Evolutionary conservation across 768 basidiomycete genomes (phyloP).

Genomic region (Agaricus sinodeliciosus): DNA sequence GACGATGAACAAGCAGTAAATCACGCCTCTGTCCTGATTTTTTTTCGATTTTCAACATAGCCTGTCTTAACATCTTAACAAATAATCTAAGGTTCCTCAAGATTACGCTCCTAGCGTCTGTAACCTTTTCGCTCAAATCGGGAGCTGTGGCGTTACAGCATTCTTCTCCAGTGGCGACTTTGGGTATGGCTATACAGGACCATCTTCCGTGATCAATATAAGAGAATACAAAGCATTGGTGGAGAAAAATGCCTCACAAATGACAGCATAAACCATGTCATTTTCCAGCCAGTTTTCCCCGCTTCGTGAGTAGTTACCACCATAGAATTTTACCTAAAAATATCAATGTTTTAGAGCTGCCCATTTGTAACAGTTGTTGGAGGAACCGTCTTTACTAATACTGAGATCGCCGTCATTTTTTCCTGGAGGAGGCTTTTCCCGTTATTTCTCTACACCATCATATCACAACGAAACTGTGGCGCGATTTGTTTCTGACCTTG

Average conservation of each 20-base stretch:
- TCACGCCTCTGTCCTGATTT: not conserved
- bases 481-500: constrained; percentile 38
- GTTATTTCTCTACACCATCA: constrained; percentile 44
- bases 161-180: constrained; percentile 62
- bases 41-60: not conserved
- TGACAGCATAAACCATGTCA: constrained; percentile 31
- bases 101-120: constrained; percentile 58
- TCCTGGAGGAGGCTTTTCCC: constrained; percentile 69
- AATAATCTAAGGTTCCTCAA: constrained; percentile 35
- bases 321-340: constrained; percentile 4
- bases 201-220: not conserved
- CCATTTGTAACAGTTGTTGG: constrained; percentile 68
- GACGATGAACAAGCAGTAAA: constrained; percentile 50
- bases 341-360: constrained; percentile 27
- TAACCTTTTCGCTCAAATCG: constrained; percentile 56
- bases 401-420: constrained; percentile 54
- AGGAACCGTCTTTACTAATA: constrained; percentile 52
- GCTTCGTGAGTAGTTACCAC: constrained; percentile 30
- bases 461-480: constrained; percentile 46
- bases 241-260: constrained; percentile 45
- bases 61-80: not conserved
- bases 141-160: constrained; percentile 48
- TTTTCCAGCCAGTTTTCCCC: constrained; percentile 55
- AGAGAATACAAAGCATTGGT: constrained; percentile 41
- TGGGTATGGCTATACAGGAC: constrained; percentile 34